Base-by-base conservation (phyloP, 495 filamentous ascomycete genomes). In the Tuber melanosporum region DNA sequence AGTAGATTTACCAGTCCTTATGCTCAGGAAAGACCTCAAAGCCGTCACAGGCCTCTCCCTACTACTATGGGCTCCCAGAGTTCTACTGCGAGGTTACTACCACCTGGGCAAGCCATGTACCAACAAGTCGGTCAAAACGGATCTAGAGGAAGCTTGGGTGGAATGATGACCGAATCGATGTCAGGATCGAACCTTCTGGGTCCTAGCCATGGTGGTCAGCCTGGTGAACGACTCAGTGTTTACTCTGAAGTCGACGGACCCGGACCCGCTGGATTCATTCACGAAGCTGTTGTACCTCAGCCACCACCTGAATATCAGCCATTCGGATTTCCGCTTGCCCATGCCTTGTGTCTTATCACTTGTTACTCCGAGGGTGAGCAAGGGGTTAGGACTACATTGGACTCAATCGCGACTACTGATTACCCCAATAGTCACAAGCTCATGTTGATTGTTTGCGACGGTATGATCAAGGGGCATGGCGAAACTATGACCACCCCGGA, bases 381-480 rank as follows among this genome's bases (percentile, higher is more conserved):
- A 41, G 96, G 94, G 80, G 88, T 99, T 71, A 91, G 96, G 36
- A 96, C 95, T 17, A 99, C 96, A 7, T 85, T 99, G 32, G 94
- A 99, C 85, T 98, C 96, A 0, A 91, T 99, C 84, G 95, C 94
- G 43, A 95, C 93, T 87, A 99, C 96, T 14, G 96, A 99, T 83
- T 99, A 98, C 80, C 96, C 96, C 10, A 98, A 98, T 87, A 97
- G 94, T 84, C 96, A 99, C 87, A 99, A 98, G 84, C 89, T 92
- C 26, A 94, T 99, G 80, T 86, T 99, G 62, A 93, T 98, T 77
- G 92, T 99, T 78, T 98, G 96, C 86, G 96, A 99, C 83, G 96
- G 96, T 83, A 89, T 98, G 82, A 97, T 99, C 88, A 97, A 98
- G 85, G 96, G 96, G 75, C 90, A 95, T 79, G 96, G 96, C 43